Percentiles rank a stretch among this genome's conserved stretches.
Conservation (phyloP, 2,329 filamentous ascomycete species). For the Cadophora sp. region DNA sequence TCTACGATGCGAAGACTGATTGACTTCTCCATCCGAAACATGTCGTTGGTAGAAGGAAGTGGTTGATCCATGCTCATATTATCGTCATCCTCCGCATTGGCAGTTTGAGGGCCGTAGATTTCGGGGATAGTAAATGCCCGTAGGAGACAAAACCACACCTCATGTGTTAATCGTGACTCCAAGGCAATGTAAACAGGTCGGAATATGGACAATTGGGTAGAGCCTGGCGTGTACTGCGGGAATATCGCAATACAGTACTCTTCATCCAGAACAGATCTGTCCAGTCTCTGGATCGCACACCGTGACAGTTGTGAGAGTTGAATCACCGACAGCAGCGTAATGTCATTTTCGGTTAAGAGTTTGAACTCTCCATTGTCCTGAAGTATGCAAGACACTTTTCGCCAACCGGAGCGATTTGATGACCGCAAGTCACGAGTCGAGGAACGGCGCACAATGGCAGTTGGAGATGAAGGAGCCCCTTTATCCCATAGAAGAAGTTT, state of each 20-base stretch:
- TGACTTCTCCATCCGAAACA: constrained; percentile 68
- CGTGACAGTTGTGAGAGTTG: constrained; percentile 89
- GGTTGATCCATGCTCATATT: constrained; percentile 22
- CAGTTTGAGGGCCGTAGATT: constrained; percentile 65
- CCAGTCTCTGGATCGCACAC: constrained; percentile 88
- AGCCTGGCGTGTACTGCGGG: constrained; percentile 83
- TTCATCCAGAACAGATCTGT: constrained; percentile 88
- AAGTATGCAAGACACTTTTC: constrained; percentile 87
- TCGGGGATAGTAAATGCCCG: constrained; percentile 92
- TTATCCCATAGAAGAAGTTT: constrained; percentile 93
- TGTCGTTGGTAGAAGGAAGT: constrained; percentile 49
- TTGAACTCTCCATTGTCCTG: constrained; percentile 96
- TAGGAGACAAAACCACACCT: constrained; percentile 95
- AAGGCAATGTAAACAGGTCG: constrained; percentile 90
- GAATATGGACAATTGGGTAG: constrained; percentile 76
- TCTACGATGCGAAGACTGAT: constrained; percentile 65
- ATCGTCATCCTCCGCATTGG: constrained; percentile 31
- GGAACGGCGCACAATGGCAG: constrained; percentile 57
- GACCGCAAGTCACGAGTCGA: constrained; percentile 64
- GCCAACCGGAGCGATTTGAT: constrained; percentile 69
- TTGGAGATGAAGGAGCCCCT: constrained; percentile 59
- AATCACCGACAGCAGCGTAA: constrained; percentile 79
- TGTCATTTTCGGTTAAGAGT: constrained; percentile 85
- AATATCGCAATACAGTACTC: constrained; percentile 96
- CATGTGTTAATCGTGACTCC: constrained; percentile 88